Conservation (phyloP, 352 stramenopile species). For the Aphanomyces stellatus region DNA sequence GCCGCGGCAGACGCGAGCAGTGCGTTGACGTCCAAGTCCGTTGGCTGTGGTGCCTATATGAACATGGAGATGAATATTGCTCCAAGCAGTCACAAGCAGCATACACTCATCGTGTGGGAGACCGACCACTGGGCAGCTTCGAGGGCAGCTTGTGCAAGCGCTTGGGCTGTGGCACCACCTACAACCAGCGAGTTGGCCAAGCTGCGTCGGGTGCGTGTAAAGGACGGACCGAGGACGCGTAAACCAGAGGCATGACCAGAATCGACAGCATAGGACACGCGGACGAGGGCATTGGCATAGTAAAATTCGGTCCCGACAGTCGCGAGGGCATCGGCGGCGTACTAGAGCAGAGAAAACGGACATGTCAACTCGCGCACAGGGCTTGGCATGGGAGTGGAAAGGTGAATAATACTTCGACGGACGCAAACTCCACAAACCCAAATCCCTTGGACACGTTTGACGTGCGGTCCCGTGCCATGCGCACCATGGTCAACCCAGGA, state of each 20-base stretch:
- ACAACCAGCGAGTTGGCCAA: no score
- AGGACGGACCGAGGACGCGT: conserved; percentile 1
- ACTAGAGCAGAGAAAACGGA: conserved; percentile 19
- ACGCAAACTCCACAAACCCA: conserved; percentile 67
- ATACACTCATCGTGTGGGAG: conserved; percentile 38
- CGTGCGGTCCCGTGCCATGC: conserved; percentile 57
- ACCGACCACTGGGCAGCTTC: conserved; percentile 78
- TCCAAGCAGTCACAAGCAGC: no score
- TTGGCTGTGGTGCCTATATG: no score
- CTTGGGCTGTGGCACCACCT: conserved; percentile 26
- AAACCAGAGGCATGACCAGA: neutral
- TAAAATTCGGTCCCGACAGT: conserved; percentile 25
- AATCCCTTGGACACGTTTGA: conserved; percentile 65
- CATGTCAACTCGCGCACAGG: no score
- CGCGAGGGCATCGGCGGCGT: conserved; percentile 30
- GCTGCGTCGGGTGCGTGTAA: no score
- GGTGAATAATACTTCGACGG: conserved; percentile 38
- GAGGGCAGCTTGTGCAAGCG: conserved; percentile 49
- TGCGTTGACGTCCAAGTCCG: conserved; percentile 40
- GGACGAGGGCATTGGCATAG: conserved; percentile 34
- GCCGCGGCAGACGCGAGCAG: conserved; percentile 51
- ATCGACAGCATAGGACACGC: conserved; percentile 54
- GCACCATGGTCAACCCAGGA: conserved; percentile 56
- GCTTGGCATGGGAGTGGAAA: neutral
- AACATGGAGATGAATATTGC: no score